These are phyloP conservation scores for Huntiella abstrusa DNA, from an alignment of 2,329 filamentous ascomycete species.

Conservation along the genomic window DNA sequence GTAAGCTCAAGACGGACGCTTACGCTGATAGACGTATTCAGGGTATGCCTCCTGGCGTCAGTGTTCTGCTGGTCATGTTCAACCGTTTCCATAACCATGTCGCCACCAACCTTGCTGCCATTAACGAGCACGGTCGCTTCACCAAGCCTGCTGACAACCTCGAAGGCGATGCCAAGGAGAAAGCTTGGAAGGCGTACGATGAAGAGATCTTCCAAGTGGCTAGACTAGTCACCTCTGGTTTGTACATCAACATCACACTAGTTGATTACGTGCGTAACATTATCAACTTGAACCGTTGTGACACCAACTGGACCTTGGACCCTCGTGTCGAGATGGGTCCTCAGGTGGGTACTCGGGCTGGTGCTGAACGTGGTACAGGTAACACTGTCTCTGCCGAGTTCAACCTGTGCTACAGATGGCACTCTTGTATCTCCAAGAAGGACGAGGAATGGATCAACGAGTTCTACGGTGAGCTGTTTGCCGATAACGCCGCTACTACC, in stretches of 20 bases:
- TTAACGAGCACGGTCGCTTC: conserved; percentile 73
- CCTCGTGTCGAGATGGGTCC: conserved; percentile 50
- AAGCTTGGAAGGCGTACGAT: conserved; percentile 49
- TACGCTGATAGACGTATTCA: conserved; percentile 54
- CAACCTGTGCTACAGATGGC: conserved; percentile 77
- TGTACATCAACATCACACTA: conserved; percentile 65
- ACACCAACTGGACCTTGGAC: conserved; percentile 67
- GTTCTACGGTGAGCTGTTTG: conserved; percentile 29
- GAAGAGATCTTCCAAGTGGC: conserved; percentile 66
- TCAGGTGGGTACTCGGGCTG: conserved; percentile 30
- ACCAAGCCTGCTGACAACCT: conserved; percentile 37
- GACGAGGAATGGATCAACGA: conserved; percentile 69
- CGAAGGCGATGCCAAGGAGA: conserved; percentile 27
- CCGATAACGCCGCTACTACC: conserved; percentile 19
- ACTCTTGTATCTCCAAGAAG: conserved; percentile 54
- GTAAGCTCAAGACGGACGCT: conserved; percentile 51
- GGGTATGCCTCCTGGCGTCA: conserved; percentile 53
- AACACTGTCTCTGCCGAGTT: conserved; percentile 79
- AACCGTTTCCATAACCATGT: conserved; percentile 77
- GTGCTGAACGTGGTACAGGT: conserved; percentile 52
- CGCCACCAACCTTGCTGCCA: conserved; percentile 57
- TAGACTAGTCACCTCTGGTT: conserved; percentile 50
- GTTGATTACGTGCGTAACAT: conserved; percentile 66
- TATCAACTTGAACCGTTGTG: conserved; percentile 35
- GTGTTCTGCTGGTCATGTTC: conserved; percentile 58